Evolutionary conservation across 2,329 filamentous ascomycete species (phyloP).

Genomic region (Dactylellina haptotyla): DNA sequence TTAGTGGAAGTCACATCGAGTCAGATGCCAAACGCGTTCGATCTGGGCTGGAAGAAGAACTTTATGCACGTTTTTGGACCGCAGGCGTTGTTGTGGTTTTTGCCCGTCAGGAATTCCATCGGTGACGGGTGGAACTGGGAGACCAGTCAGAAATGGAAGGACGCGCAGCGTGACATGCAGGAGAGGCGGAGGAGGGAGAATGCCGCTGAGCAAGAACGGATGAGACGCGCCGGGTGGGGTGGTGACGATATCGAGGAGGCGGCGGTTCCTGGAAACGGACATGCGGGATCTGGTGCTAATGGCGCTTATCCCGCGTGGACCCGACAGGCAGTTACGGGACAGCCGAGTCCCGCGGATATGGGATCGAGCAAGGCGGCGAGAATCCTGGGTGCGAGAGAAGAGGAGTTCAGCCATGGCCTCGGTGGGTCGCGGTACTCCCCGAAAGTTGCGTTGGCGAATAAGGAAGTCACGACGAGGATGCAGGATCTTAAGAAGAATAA

Average conservation of each 20-base stretch:
- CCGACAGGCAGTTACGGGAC: slow-evolving; percentile 29
- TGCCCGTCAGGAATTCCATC: slow-evolving; percentile 84
- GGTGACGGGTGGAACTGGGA: slow-evolving; percentile 98
- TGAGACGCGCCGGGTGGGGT: slow-evolving; percentile 57
- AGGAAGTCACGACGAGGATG: slow-evolving; percentile 38
- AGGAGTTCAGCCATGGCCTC: slow-evolving; percentile 41
- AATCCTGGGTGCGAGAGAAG: slow-evolving; percentile 40
- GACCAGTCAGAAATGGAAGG: slow-evolving; percentile 79
- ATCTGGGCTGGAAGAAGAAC: slow-evolving; percentile 85
- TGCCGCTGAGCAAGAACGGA: slow-evolving; percentile 73
- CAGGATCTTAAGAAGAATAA: slow-evolving; percentile 50
- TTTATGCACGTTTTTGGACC: slow-evolving; percentile 83
- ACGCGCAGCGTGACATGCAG: slow-evolving; percentile 68
- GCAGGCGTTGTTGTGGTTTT: slow-evolving; percentile 75
- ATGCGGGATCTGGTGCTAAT: neutral
- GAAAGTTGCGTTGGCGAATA: slow-evolving; percentile 37
- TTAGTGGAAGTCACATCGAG: slow-evolving; percentile 89
- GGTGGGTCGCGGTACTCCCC: slow-evolving; percentile 45
- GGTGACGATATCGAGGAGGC: slow-evolving; percentile 49
- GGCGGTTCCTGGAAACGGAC: slow-evolving; percentile 34
- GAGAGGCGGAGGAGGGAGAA: slow-evolving; percentile 72
- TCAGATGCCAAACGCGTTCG: slow-evolving; percentile 90
- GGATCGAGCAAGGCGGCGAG: slow-evolving; percentile 38
- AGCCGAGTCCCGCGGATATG: slow-evolving; percentile 43
- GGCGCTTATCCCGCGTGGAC: slow-evolving; percentile 9